Evolutionary conservation across 1,284 basidiomycete genomes (phyloP).

Genomic region (Apiotrichum gamsii): DNA sequence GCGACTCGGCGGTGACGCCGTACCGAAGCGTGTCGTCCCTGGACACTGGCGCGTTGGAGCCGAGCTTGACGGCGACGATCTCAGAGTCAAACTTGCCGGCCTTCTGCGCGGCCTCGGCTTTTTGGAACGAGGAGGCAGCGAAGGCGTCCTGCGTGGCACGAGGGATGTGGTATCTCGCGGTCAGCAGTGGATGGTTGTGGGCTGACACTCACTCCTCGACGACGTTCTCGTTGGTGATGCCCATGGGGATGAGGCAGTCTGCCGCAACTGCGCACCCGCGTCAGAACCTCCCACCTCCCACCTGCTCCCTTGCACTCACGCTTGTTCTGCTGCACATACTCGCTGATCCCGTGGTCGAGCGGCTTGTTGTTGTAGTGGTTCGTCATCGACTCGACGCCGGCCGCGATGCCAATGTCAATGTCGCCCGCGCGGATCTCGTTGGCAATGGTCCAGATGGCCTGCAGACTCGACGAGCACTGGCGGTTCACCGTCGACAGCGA

Average conservation of each 20-base stretch:
- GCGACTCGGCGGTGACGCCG: constrained; percentile 74
- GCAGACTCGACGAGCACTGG: constrained; percentile 83
- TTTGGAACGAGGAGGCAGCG: constrained; percentile 70
- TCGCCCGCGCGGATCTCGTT: constrained; percentile 76
- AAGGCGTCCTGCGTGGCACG: constrained; percentile 76
- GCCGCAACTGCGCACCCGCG: constrained; percentile 59
- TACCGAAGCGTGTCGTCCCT: constrained; percentile 79
- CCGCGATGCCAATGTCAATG: constrained; percentile 75
- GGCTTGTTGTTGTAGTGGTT: constrained; percentile 65
- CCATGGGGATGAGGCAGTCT: constrained; percentile 89
- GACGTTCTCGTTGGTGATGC: constrained; percentile 85
- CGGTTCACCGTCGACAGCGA: constrained; percentile 81
- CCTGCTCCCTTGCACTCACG: constrained; percentile 58
- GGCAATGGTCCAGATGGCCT: constrained; percentile 58
- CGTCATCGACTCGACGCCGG: constrained; percentile 78
- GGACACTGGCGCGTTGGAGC: constrained; percentile 54
- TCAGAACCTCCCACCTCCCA: constrained; percentile 12
- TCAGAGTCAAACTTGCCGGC: constrained; percentile 80
- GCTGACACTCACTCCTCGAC: constrained; percentile 49
- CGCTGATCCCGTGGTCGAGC: constrained; percentile 68
- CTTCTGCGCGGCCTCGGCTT: constrained; percentile 73
- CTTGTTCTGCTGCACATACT: constrained; percentile 66
- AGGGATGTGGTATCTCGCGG: constrained; percentile 53
- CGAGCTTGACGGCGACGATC: constrained; percentile 71
- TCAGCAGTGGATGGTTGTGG: constrained; percentile 49